phyloP scores from a whole-genome alignment of 2,329 filamentous ascomycete species.

The Chaetomium olivaceum region DNA sequence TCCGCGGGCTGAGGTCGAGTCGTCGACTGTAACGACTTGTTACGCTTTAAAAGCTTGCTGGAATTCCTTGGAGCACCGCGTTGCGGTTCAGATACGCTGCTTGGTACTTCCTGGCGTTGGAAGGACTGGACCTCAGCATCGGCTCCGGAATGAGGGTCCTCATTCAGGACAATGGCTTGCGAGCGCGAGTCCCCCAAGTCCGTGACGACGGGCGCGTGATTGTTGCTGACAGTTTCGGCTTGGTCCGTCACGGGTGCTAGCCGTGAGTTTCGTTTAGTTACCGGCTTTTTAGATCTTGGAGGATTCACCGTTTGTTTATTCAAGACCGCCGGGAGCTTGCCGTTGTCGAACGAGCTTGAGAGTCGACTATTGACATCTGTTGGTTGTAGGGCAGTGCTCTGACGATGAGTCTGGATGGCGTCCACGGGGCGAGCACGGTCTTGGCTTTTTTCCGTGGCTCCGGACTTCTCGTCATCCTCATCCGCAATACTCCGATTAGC shows the following conservation, averaged over 20 bases:
- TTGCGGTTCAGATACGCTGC: background rate
- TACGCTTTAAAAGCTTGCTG: conserved; percentile 9
- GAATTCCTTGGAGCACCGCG: background rate
- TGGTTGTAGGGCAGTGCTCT: background rate
- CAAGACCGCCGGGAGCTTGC: no score
- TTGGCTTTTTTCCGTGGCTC: background rate
- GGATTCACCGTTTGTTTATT: background rate
- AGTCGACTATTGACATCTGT: no score
- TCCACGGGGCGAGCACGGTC: background rate
- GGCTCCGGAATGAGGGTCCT: conserved; percentile 7
- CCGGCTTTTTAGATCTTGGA: background rate
- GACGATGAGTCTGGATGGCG: background rate
- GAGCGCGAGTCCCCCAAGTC: conserved; percentile 6
- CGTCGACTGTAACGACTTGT: background rate
- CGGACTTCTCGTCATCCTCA: background rate
- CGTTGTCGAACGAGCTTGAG: background rate
- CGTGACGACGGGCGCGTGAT: background rate
- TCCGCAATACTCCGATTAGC: no score
- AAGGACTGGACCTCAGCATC: no score
- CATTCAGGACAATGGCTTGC: conserved; percentile 25
- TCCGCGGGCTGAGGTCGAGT: background rate
- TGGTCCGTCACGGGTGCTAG: background rate
- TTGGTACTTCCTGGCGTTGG: background rate
- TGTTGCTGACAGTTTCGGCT: no score
- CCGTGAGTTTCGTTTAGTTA: background rate